Evolutionary conservation across 163 green algal species (phyloP).

Genomic region (Chlamydomonas reinhardtii): DNA sequence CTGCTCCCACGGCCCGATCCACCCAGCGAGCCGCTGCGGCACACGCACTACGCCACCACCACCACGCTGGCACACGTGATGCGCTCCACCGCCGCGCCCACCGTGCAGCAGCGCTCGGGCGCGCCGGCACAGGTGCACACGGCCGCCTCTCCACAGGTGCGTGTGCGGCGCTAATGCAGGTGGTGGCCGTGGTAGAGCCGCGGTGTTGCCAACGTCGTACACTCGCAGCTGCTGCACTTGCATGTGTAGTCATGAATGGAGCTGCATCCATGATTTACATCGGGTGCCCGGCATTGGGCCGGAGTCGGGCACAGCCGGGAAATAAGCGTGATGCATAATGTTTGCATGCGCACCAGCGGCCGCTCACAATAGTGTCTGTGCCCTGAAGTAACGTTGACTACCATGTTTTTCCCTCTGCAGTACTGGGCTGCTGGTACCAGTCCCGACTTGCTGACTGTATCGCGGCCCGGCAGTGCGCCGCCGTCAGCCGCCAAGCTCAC

Average conservation of each 20-base stretch:
- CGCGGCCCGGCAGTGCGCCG: neutral
- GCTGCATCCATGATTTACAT: too few relatives aligned
- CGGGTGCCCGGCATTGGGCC: too few relatives aligned
- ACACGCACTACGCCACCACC: constrained; percentile 53
- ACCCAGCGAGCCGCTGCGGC: constrained; percentile 56
- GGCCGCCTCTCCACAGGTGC: neutral
- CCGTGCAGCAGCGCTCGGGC: constrained; percentile 15
- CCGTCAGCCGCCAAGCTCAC: neutral
- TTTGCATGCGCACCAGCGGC: too few relatives aligned
- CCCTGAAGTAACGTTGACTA: too few relatives aligned
- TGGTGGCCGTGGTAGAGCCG: too few relatives aligned
- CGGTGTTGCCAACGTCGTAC: too few relatives aligned
- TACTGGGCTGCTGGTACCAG: neutral
- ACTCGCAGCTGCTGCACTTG: too few relatives aligned
- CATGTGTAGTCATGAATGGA: too few relatives aligned
- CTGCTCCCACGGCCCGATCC: neutral
- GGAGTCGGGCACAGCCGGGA: too few relatives aligned
- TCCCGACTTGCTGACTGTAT: neutral
- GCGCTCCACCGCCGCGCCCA: constrained; percentile 41
- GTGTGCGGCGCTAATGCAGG: neutral
- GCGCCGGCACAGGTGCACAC: neutral
- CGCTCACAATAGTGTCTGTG: too few relatives aligned
- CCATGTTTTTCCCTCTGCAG: too few relatives aligned
- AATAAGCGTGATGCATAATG: too few relatives aligned
- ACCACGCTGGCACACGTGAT: constrained; percentile 54